A percentile compares a stretch with the other conserved stretches of the same genome.
phyloP scores from a whole-genome alignment of 768 basidiomycete genomes.

The Candolleomyces efflorescens region DNA sequence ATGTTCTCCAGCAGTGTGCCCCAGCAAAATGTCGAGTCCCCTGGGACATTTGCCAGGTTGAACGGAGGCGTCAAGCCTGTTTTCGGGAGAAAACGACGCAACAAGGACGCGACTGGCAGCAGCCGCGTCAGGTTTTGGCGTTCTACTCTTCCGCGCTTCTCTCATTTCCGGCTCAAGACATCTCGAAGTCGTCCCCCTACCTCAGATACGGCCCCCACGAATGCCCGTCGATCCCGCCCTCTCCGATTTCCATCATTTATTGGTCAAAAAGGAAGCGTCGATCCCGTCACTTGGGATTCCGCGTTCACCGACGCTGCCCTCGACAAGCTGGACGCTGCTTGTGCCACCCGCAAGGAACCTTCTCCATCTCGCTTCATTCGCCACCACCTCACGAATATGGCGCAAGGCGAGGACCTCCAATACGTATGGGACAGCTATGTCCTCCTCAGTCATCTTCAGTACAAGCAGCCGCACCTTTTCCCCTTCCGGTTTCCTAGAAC shows the following conservation, averaged over 20 bases:
- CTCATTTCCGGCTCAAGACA: neutral
- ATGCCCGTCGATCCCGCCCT: too few relatives aligned
- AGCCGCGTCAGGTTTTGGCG: neutral
- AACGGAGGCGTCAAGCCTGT: neutral
- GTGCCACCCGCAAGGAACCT: neutral
- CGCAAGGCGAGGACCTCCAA: neutral
- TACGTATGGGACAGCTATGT: constrained; percentile 21
- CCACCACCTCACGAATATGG: neutral
- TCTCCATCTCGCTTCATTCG: neutral
- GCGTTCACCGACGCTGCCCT: neutral
- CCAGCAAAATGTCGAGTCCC: too few relatives aligned
- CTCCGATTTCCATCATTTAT: neutral
- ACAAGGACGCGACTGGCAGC: neutral
- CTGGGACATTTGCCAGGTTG: neutral
- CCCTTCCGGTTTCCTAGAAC: constrained; percentile 25
- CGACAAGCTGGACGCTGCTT: neutral
- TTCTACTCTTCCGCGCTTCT: neutral
- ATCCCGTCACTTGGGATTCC: neutral
- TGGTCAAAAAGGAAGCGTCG: neutral
- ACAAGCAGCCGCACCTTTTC: constrained; percentile 18
- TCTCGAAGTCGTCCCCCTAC: neutral
- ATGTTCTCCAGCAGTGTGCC: too few relatives aligned
- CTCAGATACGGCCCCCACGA: too few relatives aligned
- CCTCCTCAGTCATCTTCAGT: constrained; percentile 26
- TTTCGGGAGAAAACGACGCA: neutral